phyloP scores from a whole-genome alignment of 1,284 basidiomycete species.

The Heterobasidion parviporum region DNA sequence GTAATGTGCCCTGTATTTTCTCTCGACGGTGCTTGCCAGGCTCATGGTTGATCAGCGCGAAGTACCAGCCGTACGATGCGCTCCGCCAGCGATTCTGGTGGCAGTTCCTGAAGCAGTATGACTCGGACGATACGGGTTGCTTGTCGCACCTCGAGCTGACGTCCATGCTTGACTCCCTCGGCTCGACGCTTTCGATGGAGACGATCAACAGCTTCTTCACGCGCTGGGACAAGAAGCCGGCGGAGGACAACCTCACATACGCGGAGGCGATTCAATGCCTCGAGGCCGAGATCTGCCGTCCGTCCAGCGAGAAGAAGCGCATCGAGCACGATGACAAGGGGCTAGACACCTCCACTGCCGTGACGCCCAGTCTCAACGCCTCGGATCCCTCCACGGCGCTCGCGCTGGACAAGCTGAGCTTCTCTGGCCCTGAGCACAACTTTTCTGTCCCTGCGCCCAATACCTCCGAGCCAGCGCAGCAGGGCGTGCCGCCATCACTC shows the following conservation, averaged over 20 bases:
- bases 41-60: slow-evolving; percentile 48
- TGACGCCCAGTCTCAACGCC: slow-evolving; percentile 35
- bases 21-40: background rate
- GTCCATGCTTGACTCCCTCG: slow-evolving; percentile 96
- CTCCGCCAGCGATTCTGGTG: slow-evolving; percentile 90
- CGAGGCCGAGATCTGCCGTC: slow-evolving; percentile 73
- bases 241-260: slow-evolving; percentile 67
- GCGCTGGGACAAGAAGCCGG: slow-evolving; percentile 58
- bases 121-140: slow-evolving; percentile 76
- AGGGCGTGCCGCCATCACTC: slow-evolving; percentile 11
- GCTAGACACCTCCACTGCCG: slow-evolving; percentile 29
- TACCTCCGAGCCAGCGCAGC: background rate
- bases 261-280: slow-evolving; percentile 76
- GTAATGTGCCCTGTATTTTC: slow-evolving; percentile 31
- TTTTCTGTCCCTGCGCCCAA: slow-evolving; percentile 11
- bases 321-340: slow-evolving; percentile 28
- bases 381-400: slow-evolving; percentile 24
- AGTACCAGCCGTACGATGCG: slow-evolving; percentile 91
- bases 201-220: slow-evolving; percentile 83
- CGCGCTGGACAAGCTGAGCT: slow-evolving; percentile 52
- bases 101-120: slow-evolving; percentile 86
- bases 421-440: slow-evolving; percentile 45
- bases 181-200: slow-evolving; percentile 78
- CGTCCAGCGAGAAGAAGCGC: slow-evolving; percentile 61
- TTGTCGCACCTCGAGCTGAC: slow-evolving; percentile 85